Base-by-base conservation (phyloP, 495 filamentous ascomycete species). In the Acidomyces sp. region DNA sequence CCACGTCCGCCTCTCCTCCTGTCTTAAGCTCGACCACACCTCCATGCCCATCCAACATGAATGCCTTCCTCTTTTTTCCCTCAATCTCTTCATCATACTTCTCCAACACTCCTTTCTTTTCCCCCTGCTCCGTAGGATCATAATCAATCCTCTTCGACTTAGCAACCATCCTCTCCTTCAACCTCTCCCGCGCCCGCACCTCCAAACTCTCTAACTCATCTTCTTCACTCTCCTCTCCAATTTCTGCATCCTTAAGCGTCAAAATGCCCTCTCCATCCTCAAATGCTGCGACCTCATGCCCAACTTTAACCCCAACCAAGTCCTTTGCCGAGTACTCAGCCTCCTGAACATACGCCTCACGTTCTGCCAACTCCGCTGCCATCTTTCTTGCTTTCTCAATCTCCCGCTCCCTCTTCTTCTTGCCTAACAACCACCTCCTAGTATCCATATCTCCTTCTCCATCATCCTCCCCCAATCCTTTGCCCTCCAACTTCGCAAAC, bases 11-110 rank as follows among this genome's bases (percentile, higher is more conserved):
- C 20, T 68, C 63, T 31, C 69, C 67, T 41, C 78, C 67, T 26
- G 74, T 68, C 40, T 77, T 71, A 9, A 67, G 63, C 49, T 87
- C 82, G 7, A 64, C 58, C 4, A 74, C 75, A 26, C 72, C 78
- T 16, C 83, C 85, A 40, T 74, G 65, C 1, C 74, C 78, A 57
- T 85, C 85, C 22, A 97, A 63, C 0, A 81, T 92, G 54, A 97
- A 96, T 12, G 69, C 66, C 61, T 93, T 95, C 35, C 74, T 71
- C 62, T 88, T 90, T 64, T 93, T 94, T 39, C 85, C 86, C 28
- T 83, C 74, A 34, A 94, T 93, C 53, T 92, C 87, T 54, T 94
- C 88, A 49, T 96, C 90, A 55, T 97, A 97, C 42, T 97, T 85
- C 17, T 75, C 69, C 32, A 97, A 63, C 20, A 97, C 70, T 3